Evolutionary conservation across 225 moss, liverwort and hornwort genomes (phyloP), one percentile per base, ranked within the genome.

Genomic region (Physcomitrellopsis africana): DNA sequence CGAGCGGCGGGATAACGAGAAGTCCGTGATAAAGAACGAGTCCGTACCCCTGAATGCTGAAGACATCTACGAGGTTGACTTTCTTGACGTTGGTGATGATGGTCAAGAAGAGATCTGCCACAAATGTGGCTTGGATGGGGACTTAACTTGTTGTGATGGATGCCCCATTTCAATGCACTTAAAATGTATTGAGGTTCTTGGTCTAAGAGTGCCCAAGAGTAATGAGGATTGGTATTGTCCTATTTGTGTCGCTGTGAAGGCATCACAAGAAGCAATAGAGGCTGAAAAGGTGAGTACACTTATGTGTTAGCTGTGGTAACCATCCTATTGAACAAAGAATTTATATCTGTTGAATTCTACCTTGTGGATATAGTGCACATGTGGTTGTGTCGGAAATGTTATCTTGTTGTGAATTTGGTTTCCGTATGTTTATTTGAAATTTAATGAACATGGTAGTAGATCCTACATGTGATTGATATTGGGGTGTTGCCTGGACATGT

Each of bases 151-250:
- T 56, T 92, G 96, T 81, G 80, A 74, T 5, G 67, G 78, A 73
- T 92, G 96, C 71, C 76, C 84, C 69, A 73, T 90, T 15, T 65
- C 84, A 44, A 75, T 91, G 83, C 89, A 89, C 64, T 60, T 60
- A 4, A 14, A 53, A 0, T 93, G 96, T 70, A 77, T 92, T 53
- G 9, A 81, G 59, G 46, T 52, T 67, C 80, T 92, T 56, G 72
- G 22, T 44, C 3, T 86, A 26, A 54, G 3, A 14, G 17, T 70
- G 65, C 44, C 57, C 57, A 9, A 24, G 27, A 2, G 18, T 42
- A 17, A 63, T 45, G 46, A 59, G 41, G 11, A 72, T 51, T 90
- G 89, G 88, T 84, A 72, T 75, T 96, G 93, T 75, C 90, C 93
- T 54, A 48, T 71, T 77, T 96, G 93, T 80, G 51, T 65, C 22